A percentile compares a stretch with the other conserved stretches of the same genome.
phyloP scores from a whole-genome alignment of 805 yeast genomes.

The Saturnispora gosingensis region DNA sequence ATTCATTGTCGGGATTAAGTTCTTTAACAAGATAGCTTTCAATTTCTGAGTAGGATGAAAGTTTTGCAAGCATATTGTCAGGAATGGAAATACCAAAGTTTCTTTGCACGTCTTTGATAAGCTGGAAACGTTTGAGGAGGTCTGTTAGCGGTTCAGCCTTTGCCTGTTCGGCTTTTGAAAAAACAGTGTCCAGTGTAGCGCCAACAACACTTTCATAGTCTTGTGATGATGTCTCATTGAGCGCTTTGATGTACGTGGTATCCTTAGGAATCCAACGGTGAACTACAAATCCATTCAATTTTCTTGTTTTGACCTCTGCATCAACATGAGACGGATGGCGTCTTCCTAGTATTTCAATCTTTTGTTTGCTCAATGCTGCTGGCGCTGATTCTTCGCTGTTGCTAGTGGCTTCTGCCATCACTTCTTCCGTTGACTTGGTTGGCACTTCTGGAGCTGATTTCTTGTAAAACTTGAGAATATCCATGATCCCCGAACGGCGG shows the following conservation, averaged over 20 bases:
- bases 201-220: slow-evolving; percentile 12
- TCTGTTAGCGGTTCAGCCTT: slow-evolving; percentile 22
- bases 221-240: neutral
- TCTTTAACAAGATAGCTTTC: slow-evolving; percentile 27
- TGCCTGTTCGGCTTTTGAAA: neutral
- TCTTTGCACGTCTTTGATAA: slow-evolving; percentile 39
- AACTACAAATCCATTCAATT: slow-evolving; percentile 24
- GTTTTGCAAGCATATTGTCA: slow-evolving; percentile 38
- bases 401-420: slow-evolving; percentile 1
- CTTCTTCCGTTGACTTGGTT: slow-evolving; percentile 6
- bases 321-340: slow-evolving; percentile 22
- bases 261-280: slow-evolving; percentile 26
- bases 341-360: slow-evolving; percentile 25
- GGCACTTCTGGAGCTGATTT: slow-evolving; percentile 4
- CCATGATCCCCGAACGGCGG: slow-evolving; percentile 8
- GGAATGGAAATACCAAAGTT: slow-evolving; percentile 43
- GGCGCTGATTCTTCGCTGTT: neutral
- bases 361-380: neutral
- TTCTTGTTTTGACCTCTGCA: slow-evolving; percentile 15
- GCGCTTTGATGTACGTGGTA: slow-evolving; percentile 12
- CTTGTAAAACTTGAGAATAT: slow-evolving; percentile 6
- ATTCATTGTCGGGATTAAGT: slow-evolving; percentile 31
- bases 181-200: slow-evolving; percentile 14
- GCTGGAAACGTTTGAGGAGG: slow-evolving; percentile 39
- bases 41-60: slow-evolving; percentile 33